Conservation (phyloP, 495 filamentous ascomycete genomes). For the Paragyromitra xinjiangensis region DNA sequence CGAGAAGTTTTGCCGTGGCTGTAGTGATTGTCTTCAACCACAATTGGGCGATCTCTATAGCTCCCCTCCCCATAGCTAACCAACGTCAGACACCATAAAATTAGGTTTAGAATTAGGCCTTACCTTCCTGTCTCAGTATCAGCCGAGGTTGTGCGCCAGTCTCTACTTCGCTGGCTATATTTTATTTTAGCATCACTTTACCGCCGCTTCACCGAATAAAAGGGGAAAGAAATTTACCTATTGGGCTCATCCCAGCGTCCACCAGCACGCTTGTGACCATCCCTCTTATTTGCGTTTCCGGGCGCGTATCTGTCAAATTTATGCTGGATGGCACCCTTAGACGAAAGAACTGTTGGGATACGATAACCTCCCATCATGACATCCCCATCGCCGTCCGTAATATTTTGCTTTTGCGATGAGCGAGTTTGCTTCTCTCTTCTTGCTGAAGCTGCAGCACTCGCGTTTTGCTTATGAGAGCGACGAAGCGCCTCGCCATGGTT, state of each 20-base stretch:
- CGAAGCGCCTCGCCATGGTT: neutral
- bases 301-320: slow-evolving; percentile 37
- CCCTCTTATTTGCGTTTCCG: neutral
- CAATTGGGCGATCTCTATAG: neutral
- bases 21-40: slow-evolving; percentile 2
- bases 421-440: neutral
- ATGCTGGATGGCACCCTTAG: slow-evolving; percentile 38
- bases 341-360: slow-evolving; percentile 32
- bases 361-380: slow-evolving; percentile 40
- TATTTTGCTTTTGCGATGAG: too few species aligned
- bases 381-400: slow-evolving; percentile 21
- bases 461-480: neutral
- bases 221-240: neutral
- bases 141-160: neutral
- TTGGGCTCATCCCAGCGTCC: slow-evolving; percentile 18
- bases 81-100: neutral
- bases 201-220: neutral
- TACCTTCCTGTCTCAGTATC: slow-evolving; percentile 1
- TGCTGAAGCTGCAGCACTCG: neutral
- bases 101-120: neutral
- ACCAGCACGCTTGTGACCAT: slow-evolving; percentile 28
- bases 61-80: slow-evolving; percentile 1
- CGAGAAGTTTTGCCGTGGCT: slow-evolving; percentile 16
- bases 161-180: neutral
- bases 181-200: neutral